Evolutionary conservation across 371 early-diverging fungal species (phyloP), one percentile per base, ranked within the genome.

Genomic region (Batrachochytrium dendrobatidis): DNA sequence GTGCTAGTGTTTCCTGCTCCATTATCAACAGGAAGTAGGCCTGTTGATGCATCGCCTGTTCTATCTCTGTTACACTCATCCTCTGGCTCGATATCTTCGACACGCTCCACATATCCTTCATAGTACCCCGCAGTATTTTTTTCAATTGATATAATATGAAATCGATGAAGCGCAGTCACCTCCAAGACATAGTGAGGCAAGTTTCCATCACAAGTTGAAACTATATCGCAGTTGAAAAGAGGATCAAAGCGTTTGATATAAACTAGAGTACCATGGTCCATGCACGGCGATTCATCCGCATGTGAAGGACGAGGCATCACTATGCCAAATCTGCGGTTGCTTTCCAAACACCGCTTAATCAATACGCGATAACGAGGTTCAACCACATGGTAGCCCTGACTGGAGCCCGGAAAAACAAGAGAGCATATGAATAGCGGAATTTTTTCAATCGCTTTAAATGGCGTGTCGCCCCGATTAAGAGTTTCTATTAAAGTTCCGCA

Each of bases 401-500:
- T 46, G 1, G 63, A 55, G 24, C 56, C 58, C 1, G 69, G 69
- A 32, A 64, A 64, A 1, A 62, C 64, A 22, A 89, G 64, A 0
- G 80, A 69, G 60, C 83, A 82, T 39, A 83, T 64, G 52, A 89
- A 80, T 2, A 89, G 65, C 0, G 89, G 89, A 6, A 68, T 73
- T 24, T 43, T 43, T 8, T 39, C 39, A n/a, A 39, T n/a, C n/a
- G 15, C 15, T 18, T 28, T 8, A 29, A 53, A 29, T 15, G 18
- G 25, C 10, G 10, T 20, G 8, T 49, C 22, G 8, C 26, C 49
- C n/a, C n/a, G n/a, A n/a, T n/a, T n/a, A n/a, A n/a, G n/a, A n/a
- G n/a, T n/a, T n/a, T n/a, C n/a, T n/a, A n/a, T n/a, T n/a, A n/a
- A n/a, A n/a, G n/a, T n/a, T n/a, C n/a, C n/a, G n/a, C n/a, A n/a